Evolutionary conservation across 768 basidiomycete species (phyloP), one percentile per base, ranked within the genome.

Genomic region (Boletellus sp.): DNA sequence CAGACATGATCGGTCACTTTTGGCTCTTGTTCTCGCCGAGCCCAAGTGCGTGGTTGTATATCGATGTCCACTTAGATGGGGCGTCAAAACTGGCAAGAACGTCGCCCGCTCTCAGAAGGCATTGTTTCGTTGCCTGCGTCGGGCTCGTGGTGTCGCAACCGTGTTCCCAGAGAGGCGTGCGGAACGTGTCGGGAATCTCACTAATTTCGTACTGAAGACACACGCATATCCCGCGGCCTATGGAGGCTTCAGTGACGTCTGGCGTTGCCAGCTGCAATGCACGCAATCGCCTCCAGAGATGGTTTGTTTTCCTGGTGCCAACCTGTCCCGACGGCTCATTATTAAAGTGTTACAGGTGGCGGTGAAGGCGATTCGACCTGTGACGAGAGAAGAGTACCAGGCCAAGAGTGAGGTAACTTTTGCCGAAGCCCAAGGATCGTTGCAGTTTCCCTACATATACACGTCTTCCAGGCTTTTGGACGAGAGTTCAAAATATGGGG

Each of bases 401-500:
- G 24, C 47, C 35, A 67, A 64, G 37, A 5, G 5, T 41, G 50
- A 64, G 47, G 66, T 59, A 5, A 45, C 1, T 34, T 35, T 1
- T 16, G 1, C 34, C 9, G n/a, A 1, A 15, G 12, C 2, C 40
- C 12, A 10, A 23, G 8, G 9, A 16, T 1, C 5, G 13, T 37
- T 13, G n/a, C 32, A 4, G 52, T 45, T 34, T 53, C 19, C 5
- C 55, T 20, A 49, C 52, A 51, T 23, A 60, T 6, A 19, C 19
- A 0, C 20, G 6, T 39, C 5, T 26, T 3, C 24, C 26, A 70
- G 68, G 51, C 59, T 15, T 42, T 71, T 19, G 13, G 48, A 13
- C 61, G 56, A n/a, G 70, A 71, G 19, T 53, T 69, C 44, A 15
- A 43, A 0, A 57, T 73, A 32, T 71, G 70, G 70, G 47, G 20